Evolutionary conservation across 352 stramenopile species (phyloP), one percentile per base, ranked within the genome.

Genomic region (Pilasporangium apinafurcum): DNA sequence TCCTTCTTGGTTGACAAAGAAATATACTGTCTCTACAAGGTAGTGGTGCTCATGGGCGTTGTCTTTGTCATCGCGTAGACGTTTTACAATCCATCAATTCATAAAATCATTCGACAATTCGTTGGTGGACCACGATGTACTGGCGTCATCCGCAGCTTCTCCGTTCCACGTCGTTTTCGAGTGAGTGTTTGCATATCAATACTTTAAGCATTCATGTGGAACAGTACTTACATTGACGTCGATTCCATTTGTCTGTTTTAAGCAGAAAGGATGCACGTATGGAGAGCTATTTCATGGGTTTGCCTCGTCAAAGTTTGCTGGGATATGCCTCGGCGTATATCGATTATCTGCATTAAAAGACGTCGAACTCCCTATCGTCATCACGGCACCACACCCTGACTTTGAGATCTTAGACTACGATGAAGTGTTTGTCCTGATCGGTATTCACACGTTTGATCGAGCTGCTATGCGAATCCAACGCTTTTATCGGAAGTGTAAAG

Each of bases 41-140:
- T n/a, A n/a, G n/a, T n/a, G n/a, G 14, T 41, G 35, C 21, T 4
- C 14, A 8, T 21, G 7, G 48, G 12, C 30, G 6, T 18, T 36
- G 13, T 35, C 5, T 52, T 42, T 6, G 4, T 40, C 21, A n/a
- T 14, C 4, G 18, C 21, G 0, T 51, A 92, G 68, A 80, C 82
- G 2, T 93, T 80, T 43, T 93, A 83, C 59, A 89, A 87, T 32
- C 78, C 78, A 18, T 88, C 76, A 10, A 93, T 93, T 42, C 74
- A 91, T 53, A 88, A 88, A 40, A 91, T 93, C 48, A 54, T 91
- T 34, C 76, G 75, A 0, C 82, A 93, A 39, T 46, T 93, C 1
- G 78, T 91, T 8, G 82, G 82, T 24, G 79, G 78, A 0, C 76
- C 74, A 37, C 72, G 73, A 8, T 87, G 78, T 56, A 91, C 82